Base-by-base conservation (phyloP, 2,329 filamentous ascomycete genomes). In the Coniochaeta sp. region DNA sequence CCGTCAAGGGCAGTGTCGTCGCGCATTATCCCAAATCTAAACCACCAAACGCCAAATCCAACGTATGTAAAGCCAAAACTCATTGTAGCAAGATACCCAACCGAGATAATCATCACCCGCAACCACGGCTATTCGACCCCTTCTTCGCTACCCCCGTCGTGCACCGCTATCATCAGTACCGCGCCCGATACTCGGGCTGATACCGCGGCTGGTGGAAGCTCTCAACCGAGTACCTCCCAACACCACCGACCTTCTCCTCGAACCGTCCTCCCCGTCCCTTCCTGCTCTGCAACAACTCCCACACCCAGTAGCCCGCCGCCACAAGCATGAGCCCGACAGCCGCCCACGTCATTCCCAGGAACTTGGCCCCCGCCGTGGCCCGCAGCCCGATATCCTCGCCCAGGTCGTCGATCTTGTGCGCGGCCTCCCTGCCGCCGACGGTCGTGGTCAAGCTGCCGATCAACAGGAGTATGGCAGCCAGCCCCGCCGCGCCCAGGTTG, bases 331-430 rank as follows among this genome's bases (percentile, higher is more conserved):
- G 68, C 3, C 66, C 78, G 17, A 79, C 75, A 1, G 79, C 72
- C 4, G 78, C 73, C 81, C 80, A 83, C 5, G 74, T 74, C 42
- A 82, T 66, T 34, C 65, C 72, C 64, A 76, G 71, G 62, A 83
- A 80, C 68, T 77, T 76, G 50, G 58, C 65, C 8, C 81, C 81
- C 12, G 70, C 64, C 14, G 68, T 63, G 0, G 78, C 80, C 2
- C 74, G 71, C 24, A 84, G 70, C 47, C 80, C 80, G 17, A 79
- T 69, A 2, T 74, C 71, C 14, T 75, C 71, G 59, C 79, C 79
- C 6, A 72, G 62, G 1, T 75, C 68, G 65, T 79, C 77, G 67
- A 82, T 74, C 63, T 61, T 69, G 52, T 71, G 61, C 38, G 75
- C 75, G 28, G 72, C 77, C 65, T 74, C 75, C 58, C 75, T 72